A percentile compares a stretch with the other conserved stretches of the same genome.
These are phyloP conservation scores for Calonectria fujianensis DNA, from an alignment of 2,329 filamentous ascomycete genomes.

Conservation along the genomic window DNA sequence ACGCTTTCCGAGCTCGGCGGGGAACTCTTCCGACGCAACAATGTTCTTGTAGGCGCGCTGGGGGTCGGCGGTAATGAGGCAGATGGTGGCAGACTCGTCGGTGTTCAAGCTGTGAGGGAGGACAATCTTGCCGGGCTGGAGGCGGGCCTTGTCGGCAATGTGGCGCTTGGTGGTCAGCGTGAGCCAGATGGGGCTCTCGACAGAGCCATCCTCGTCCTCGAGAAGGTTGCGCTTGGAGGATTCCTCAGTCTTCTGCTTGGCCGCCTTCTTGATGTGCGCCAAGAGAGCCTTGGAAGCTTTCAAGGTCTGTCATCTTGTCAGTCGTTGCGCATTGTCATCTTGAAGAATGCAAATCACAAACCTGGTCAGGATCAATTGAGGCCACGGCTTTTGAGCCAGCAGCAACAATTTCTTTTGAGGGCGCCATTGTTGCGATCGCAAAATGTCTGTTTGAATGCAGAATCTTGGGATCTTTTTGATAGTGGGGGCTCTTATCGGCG, in stretches of 20 bases:
- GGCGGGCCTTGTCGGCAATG: slow-evolving; percentile 81
- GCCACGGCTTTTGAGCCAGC: slow-evolving; percentile 57
- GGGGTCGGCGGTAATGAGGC: slow-evolving; percentile 87
- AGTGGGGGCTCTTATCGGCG: slow-evolving; percentile 55
- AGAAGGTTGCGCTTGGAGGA: slow-evolving; percentile 75
- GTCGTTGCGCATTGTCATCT: slow-evolving; percentile 36
- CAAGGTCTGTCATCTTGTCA: slow-evolving; percentile 66
- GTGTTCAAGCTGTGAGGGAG: slow-evolving; percentile 86
- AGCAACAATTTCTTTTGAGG: slow-evolving; percentile 63
- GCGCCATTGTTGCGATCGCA: slow-evolving; percentile 61
- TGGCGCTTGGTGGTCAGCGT: slow-evolving; percentile 80
- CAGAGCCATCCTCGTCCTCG: slow-evolving; percentile 64
- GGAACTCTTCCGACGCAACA: slow-evolving; percentile 83
- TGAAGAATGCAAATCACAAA: slow-evolving; percentile 46
- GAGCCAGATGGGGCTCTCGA: slow-evolving; percentile 76
- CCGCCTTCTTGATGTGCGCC: slow-evolving; percentile 75
- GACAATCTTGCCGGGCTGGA: slow-evolving; percentile 89
- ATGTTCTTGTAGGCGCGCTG: slow-evolving; percentile 95
- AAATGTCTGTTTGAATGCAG: slow-evolving; percentile 45
- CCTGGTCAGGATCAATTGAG: slow-evolving; percentile 65
- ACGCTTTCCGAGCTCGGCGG: slow-evolving; percentile 77
- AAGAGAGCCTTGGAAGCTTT: slow-evolving; percentile 79
- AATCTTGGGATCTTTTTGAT: slow-evolving; percentile 54
- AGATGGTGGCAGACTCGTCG: slow-evolving; percentile 80
- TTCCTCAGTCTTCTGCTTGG: slow-evolving; percentile 67